Evolutionary conservation across 1,284 basidiomycete species (phyloP).

Genomic region (Fomitopsis betulina): DNA sequence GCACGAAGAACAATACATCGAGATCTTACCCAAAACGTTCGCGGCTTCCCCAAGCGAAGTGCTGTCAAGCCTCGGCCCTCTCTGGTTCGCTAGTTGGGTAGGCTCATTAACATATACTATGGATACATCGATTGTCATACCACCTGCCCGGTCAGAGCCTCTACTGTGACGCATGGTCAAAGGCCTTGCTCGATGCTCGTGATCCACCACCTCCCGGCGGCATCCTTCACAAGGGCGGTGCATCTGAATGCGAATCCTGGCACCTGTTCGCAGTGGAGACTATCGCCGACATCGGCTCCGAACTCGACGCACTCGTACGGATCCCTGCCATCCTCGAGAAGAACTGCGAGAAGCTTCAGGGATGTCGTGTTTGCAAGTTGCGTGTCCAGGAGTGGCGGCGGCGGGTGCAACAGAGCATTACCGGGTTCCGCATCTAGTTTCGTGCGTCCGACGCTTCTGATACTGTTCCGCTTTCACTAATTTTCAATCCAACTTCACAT

Average conservation of each 20-base stretch:
- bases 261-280: not conserved
- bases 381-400: not conserved
- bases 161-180: not conserved
- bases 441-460: too few species aligned
- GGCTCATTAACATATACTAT: not conserved
- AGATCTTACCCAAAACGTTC: too few species aligned
- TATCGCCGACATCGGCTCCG: not conserved
- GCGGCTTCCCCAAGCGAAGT: too few species aligned
- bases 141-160: not conserved
- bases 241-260: not conserved
- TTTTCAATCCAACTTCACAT: too few species aligned
- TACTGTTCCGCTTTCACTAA: too few species aligned
- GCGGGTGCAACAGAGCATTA: not conserved
- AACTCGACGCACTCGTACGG: not conserved
- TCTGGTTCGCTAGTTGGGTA: too few species aligned
- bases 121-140: not conserved
- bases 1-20: too few species aligned
- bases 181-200: not conserved
- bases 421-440: not conserved
- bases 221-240: not conserved
- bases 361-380: not conserved
- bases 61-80: too few species aligned
- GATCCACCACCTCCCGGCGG: not conserved
- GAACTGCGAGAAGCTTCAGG: not conserved
- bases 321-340: not conserved